Evolutionary conservation across 345 rosid genomes (phyloP).

Genomic region (Moricandia arvensis): DNA sequence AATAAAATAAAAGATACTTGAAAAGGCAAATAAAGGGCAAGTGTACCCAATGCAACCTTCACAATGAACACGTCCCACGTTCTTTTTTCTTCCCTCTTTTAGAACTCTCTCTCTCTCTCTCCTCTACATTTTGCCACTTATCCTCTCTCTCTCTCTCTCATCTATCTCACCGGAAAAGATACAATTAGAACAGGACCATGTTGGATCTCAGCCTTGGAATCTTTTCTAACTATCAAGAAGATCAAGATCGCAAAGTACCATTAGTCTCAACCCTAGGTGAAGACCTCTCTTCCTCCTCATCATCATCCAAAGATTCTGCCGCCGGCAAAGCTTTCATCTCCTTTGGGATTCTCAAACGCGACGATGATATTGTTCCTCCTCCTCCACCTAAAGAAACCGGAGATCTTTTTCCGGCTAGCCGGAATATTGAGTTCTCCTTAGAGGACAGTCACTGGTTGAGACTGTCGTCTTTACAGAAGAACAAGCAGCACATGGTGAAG

Average conservation of each 20-base stretch:
- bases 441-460: slow-evolving; percentile 36
- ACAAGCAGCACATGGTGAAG: slow-evolving; percentile 23
- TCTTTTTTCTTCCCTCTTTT: slow-evolving; percentile 35
- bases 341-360: slow-evolving; percentile 39
- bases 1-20: neutral
- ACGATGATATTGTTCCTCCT: slow-evolving; percentile 18
- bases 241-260: slow-evolving; percentile 37
- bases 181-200: slow-evolving; percentile 27
- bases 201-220: slow-evolving; percentile 38
- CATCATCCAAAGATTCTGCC: slow-evolving; percentile 3
- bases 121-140: slow-evolving; percentile 26
- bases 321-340: slow-evolving; percentile 34
- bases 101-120: slow-evolving; percentile 27
- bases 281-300: slow-evolving; percentile 19
- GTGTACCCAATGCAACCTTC: slow-evolving; percentile 40
- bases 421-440: slow-evolving; percentile 8
- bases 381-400: slow-evolving; percentile 35
- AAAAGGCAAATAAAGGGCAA: slow-evolving; percentile 41
- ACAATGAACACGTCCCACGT: slow-evolving; percentile 46
- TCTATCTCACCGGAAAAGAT: slow-evolving; percentile 13
- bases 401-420: slow-evolving; percentile 31
- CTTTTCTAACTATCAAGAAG: slow-evolving; percentile 19
- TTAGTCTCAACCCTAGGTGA: slow-evolving; percentile 3
- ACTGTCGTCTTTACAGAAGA: slow-evolving; percentile 28
- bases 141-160: neutral